Base-by-base conservation (phyloP, 441 rosid species). In the Bruguiera hainesii region DNA sequence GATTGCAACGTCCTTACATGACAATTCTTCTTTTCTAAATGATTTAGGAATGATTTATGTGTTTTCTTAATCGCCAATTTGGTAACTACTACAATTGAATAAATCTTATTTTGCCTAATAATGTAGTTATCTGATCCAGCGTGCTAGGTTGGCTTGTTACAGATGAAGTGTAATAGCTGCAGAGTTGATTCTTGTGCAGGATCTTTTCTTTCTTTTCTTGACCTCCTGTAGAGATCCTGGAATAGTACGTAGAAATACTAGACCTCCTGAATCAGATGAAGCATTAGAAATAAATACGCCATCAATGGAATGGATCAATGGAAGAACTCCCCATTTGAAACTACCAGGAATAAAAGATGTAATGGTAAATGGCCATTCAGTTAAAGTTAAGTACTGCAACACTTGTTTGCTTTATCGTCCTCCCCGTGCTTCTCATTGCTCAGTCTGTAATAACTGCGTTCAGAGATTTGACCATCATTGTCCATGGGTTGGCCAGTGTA, bases 401-500 rank as follows among this genome's bases (percentile, higher is more conserved):
- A 94, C 97, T 55, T 94, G 99, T 79, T 79, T 91, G 79, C 89
- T 91, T 46, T 91, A 91, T 71, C 96, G 97, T 39, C 94, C 98
- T 59, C 96, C 96, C 33, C 94, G 99, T 25, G 89, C 93, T 77
- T 94, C 99, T 61, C 99, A 94, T 76, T 94, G 99, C 77, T 94
- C 99, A 7, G 83, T 91, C 72, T 94, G 97, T 78, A 91, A 91
- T 80, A 94, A 94, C 68, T 94, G 99, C 60, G 93, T 94, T 59
- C 89, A 89, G 79, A 88, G 90, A 70, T 94, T 94, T 71, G 99
- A 94, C 81, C 99, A 91, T 66, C 99, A 94, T 63, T 94, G 99
- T 75, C 99, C 99, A 18, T 90, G 98, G 99, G 99, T 91, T 69
- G 98, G 99, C 61, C 99, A 94, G 68, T 94, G 99, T 82, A 89